Base-by-base conservation (phyloP, 1,284 basidiomycete genomes). In the Hymenochaete sp. region DNA sequence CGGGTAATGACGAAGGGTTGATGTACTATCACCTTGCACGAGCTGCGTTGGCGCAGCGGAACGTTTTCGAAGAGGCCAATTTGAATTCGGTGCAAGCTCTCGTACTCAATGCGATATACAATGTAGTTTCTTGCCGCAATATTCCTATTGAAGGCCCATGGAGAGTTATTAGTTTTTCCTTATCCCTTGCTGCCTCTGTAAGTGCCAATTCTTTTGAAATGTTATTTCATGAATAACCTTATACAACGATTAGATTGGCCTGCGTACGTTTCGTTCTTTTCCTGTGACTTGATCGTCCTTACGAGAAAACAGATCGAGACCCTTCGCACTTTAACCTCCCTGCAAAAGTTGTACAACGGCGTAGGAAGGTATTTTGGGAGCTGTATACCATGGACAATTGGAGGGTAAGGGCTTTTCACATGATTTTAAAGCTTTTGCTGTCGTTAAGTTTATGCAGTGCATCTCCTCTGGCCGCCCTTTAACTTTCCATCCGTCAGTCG, bases 161-260 rank as follows among this genome's bases (percentile, higher is more conserved):
- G 58, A 54, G 57, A 3, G 47, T 59, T 24, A 45, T 59, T 18
- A 54, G 52, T 16, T 42, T 60, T 8, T 48, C 55, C 0, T 49
- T 54, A 7, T 54, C 57, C 32, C 45, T 61, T 9, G 53, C 56
- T 3, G 54, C 54, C 37, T 57, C 55, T 38, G 59, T 61, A 38
- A 43, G 59, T 56, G 22, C 36, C 18, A 28, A n/a, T 39, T 19
- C 1, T 33, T 22, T 42, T 21, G 9, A 22, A 9, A 22, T 14
- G 7, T 5, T 22, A 14, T 32, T 22, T 16, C 10, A 13, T 25
- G 4, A 16, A 35, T 13, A 18, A 8, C 32, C n/a, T n/a, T n/a
- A n/a, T n/a, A n/a, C n/a, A n/a, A n/a, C n/a, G n/a, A n/a, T n/a
- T 33, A 48, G 47, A 45, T 49, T 26, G 47, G 47, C 21, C 24